Evolutionary conservation across 2,329 filamentous ascomycete genomes (phyloP).

Genomic region (Didymella segeticola): DNA sequence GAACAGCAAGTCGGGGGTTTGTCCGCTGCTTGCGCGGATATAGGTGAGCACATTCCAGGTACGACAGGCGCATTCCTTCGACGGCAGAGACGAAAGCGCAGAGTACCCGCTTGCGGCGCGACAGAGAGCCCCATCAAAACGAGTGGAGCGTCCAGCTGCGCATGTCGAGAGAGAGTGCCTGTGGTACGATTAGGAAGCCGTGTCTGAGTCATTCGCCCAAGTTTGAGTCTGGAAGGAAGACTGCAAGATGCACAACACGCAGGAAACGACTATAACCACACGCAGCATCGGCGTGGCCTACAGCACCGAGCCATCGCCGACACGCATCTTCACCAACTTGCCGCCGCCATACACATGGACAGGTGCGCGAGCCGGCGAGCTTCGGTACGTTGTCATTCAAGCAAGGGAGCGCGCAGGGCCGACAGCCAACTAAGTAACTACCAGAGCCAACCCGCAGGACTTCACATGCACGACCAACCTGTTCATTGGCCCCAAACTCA

Average conservation of each 20-base stretch:
- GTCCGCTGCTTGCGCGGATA: slow-evolving; percentile 21
- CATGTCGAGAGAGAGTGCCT: slow-evolving; percentile 4
- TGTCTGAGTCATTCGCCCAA: not conserved
- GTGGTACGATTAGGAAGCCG: not conserved
- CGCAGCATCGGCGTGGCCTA: slow-evolving; percentile 20
- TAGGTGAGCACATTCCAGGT: slow-evolving; percentile 30
- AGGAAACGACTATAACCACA: slow-evolving; percentile 19
- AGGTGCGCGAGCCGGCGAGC: slow-evolving; percentile 23
- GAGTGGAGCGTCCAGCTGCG: not conserved
- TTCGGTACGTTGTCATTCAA: slow-evolving; percentile 24
- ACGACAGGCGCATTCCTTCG: slow-evolving; percentile 26
- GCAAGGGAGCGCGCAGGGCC: slow-evolving; percentile 21
- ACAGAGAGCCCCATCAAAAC: slow-evolving; percentile 8
- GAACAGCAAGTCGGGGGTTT: slow-evolving; percentile 9
- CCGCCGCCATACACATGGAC: slow-evolving; percentile 43
- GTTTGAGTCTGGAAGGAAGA: not conserved
- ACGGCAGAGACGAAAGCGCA: slow-evolving; percentile 16
- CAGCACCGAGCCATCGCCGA: slow-evolving; percentile 13
- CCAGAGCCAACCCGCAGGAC: slow-evolving; percentile 50
- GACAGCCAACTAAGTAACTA: not conserved
- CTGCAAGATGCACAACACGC: slow-evolving; percentile 11
- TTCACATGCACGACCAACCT: slow-evolving; percentile 48
- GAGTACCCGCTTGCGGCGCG: slow-evolving; percentile 20
- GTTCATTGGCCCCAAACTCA: slow-evolving; percentile 50
- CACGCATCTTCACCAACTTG: slow-evolving; percentile 35